Percentiles rank a stretch among this genome's conserved stretches.
Conservation (phyloP, 306 rosid genomes). For the Dryas alaskensis region DNA sequence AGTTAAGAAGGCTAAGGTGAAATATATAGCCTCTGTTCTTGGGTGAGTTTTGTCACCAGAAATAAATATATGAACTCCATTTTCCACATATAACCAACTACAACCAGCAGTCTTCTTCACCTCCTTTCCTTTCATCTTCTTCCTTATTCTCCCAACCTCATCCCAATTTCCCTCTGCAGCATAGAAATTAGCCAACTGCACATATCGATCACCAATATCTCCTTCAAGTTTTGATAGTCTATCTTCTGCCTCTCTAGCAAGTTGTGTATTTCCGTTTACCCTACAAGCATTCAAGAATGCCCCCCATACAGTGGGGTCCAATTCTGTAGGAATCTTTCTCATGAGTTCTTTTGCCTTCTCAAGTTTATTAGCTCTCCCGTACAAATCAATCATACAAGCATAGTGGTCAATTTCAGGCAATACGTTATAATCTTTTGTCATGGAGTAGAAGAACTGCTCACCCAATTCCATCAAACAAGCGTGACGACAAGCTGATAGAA, state of each 20-base stretch:
- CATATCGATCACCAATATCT: slow-evolving; percentile 57
- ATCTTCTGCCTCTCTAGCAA: slow-evolving; percentile 56
- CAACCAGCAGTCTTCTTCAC: slow-evolving; percentile 68
- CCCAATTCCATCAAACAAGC: slow-evolving; percentile 57
- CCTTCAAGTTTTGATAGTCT: slow-evolving; percentile 41
- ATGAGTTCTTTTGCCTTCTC: slow-evolving; percentile 57
- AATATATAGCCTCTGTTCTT: slow-evolving; percentile 50
- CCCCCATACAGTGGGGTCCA: slow-evolving; percentile 63
- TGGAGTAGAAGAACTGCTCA: slow-evolving; percentile 55
- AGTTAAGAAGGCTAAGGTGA: slow-evolving; percentile 45
- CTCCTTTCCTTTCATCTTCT: slow-evolving; percentile 72
- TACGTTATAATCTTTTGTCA: slow-evolving; percentile 49
- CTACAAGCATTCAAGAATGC: slow-evolving; percentile 70
- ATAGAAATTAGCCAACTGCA: slow-evolving; percentile 73
- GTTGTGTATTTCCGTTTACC: slow-evolving; percentile 45
- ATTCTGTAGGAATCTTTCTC: slow-evolving; percentile 47
- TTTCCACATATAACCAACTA: slow-evolving; percentile 68
- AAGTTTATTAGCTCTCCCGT: slow-evolving; percentile 64
- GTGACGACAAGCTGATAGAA: slow-evolving; percentile 76
- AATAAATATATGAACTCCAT: slow-evolving; percentile 60
- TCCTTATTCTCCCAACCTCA: slow-evolving; percentile 79
- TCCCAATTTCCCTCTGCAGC: slow-evolving; percentile 76
- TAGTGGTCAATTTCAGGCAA: slow-evolving; percentile 62
- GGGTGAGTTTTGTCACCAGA: slow-evolving; percentile 58
- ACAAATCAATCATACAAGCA: slow-evolving; percentile 84